Evolutionary conservation across 2,329 filamentous ascomycete species (phyloP).

Genomic region (Triangularia setosa): DNA sequence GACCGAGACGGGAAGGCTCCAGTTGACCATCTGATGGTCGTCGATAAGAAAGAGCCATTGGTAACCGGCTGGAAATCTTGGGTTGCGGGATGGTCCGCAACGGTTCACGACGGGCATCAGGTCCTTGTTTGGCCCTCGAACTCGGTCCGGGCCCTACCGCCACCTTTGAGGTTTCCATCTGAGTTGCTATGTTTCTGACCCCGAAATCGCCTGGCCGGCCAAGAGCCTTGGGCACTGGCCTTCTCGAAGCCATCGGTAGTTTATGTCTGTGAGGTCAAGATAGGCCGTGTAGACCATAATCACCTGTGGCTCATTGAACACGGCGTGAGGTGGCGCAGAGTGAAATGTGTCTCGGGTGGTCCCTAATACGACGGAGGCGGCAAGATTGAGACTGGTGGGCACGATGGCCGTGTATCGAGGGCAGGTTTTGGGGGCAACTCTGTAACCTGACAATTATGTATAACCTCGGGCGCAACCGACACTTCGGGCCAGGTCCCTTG

Average conservation of each 20-base stretch:
- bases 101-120: constrained; percentile 16
- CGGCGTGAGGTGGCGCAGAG: constrained; percentile 11
- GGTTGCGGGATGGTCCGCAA: constrained; percentile 23
- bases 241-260: constrained; percentile 26
- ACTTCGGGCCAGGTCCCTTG: constrained; percentile 12
- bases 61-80: constrained; percentile 34
- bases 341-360: constrained; percentile 8
- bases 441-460: constrained; percentile 12
- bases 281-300: constrained; percentile 22
- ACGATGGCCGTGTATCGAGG: not conserved
- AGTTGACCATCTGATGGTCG: constrained; percentile 28
- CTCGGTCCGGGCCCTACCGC: constrained; percentile 6
- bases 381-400: constrained; percentile 1
- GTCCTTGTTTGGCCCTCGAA: constrained; percentile 14
- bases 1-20: constrained; percentile 37
- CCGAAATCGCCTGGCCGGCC: constrained; percentile 21
- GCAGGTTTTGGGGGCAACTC: constrained; percentile 5
- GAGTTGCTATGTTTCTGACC: constrained; percentile 10
- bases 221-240: constrained; percentile 19
- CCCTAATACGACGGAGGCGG: not conserved
- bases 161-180: constrained; percentile 10
- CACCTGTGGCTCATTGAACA: constrained; percentile 12
- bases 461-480: constrained; percentile 8
- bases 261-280: constrained; percentile 17
- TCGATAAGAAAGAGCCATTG: constrained; percentile 33